These are phyloP conservation scores for Eutrema salsugineum DNA, from an alignment of 441 rosid species.

Conservation along the genomic window DNA sequence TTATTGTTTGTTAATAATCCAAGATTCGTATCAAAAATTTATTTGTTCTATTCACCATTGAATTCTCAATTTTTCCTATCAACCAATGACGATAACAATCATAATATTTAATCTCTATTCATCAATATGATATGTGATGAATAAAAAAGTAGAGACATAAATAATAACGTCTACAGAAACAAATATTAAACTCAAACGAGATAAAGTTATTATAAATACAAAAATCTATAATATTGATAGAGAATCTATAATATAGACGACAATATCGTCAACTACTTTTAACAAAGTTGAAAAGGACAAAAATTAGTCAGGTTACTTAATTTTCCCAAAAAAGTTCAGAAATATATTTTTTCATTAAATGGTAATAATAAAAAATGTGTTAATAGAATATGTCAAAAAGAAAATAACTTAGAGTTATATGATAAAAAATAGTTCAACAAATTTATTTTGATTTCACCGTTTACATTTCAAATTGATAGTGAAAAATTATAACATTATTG, in stretches of 20 bases:
- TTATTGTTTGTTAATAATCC: neutral
- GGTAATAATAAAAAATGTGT: neutral
- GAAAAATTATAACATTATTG: neutral
- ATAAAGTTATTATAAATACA: neutral
- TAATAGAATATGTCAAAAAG: neutral
- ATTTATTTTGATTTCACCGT: neutral
- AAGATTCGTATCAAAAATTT: neutral
- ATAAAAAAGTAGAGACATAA: neutral
- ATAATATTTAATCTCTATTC: neutral
- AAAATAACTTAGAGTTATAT: neutral
- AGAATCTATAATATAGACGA: no score
- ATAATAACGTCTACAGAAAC: neutral
- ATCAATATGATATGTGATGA: neutral
- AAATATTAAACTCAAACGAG: neutral
- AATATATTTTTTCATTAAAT: neutral
- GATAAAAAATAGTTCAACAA: neutral
- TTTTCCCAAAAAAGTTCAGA: neutral
- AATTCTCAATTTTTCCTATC: neutral
- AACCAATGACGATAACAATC: neutral
- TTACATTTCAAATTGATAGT: neutral
- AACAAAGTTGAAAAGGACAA: neutral
- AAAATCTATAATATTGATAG: neutral
- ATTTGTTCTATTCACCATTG: neutral
- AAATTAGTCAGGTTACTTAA: neutral
- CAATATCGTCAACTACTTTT: neutral